A percentile compares a stretch with the other conserved stretches of the same genome.
Conservation (phyloP, 208 protist genomes). For the Trypanosoma vivax region DNA sequence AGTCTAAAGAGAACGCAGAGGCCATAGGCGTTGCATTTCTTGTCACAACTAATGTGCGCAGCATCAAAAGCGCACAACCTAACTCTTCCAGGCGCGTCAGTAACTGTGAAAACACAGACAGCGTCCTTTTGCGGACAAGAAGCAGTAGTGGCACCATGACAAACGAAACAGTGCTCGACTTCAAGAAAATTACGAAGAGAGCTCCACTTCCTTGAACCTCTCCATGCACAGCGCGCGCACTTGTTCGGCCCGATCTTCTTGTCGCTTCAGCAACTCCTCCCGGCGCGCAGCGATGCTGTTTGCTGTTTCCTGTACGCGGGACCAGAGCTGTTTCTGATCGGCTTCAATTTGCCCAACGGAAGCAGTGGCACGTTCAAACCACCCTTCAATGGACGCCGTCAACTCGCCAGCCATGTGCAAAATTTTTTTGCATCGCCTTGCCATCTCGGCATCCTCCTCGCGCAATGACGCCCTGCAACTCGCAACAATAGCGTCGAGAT, state of each 20-base stretch:
- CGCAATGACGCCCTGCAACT: slow-evolving; percentile 30
- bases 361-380: slow-evolving; percentile 65
- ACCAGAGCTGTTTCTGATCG: slow-evolving; percentile 59
- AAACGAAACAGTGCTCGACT: too few relatives aligned
- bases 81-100: too few relatives aligned
- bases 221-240: slow-evolving; percentile 33
- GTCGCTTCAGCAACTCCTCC: slow-evolving; percentile 41
- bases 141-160: too few relatives aligned
- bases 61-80: too few relatives aligned
- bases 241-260: slow-evolving; percentile 42
- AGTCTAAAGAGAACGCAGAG: too few relatives aligned
- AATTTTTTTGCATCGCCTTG: slow-evolving; percentile 54
- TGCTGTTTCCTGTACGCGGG: slow-evolving; percentile 55
- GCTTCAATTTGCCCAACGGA: slow-evolving; percentile 66
- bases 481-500: slow-evolving; percentile 34
- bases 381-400: slow-evolving; percentile 63
- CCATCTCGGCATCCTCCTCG: slow-evolving; percentile 50
- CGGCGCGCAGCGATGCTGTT: slow-evolving; percentile 31
- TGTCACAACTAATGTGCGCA: too few relatives aligned
- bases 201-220: slow-evolving; percentile 18
- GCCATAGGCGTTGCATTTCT: too few relatives aligned
- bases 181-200: slow-evolving; percentile 8
- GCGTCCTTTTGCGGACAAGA: too few relatives aligned
- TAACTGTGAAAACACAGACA: too few relatives aligned
- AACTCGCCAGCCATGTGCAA: slow-evolving; percentile 62